Conservation (phyloP, 2,329 filamentous ascomycete genomes). For the Furcasterigmium sp. region DNA sequence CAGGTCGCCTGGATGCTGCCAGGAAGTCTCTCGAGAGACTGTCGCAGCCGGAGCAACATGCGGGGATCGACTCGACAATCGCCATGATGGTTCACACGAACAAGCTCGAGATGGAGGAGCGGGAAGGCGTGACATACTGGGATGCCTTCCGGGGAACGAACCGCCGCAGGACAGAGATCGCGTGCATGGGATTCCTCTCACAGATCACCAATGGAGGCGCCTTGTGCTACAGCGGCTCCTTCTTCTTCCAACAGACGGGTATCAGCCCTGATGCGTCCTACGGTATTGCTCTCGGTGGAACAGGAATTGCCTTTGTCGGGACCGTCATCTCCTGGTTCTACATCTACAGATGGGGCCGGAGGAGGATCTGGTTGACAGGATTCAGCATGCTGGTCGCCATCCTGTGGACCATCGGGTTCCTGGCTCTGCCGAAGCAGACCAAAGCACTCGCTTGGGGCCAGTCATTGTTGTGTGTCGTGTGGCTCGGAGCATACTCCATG, state of each 20-base stretch:
- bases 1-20: constrained; percentile 23
- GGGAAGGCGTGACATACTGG: constrained; percentile 30
- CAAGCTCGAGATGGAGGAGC: constrained; percentile 37
- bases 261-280: constrained; percentile 30
- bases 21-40: constrained; percentile 25
- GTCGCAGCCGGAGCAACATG: constrained; percentile 20
- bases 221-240: constrained; percentile 35
- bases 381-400: constrained; percentile 29
- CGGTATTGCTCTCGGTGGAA: constrained; percentile 34
- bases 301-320: constrained; percentile 36
- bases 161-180: constrained; percentile 39
- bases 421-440: constrained; percentile 30
- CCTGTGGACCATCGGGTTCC: constrained; percentile 36
- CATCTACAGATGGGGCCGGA: constrained; percentile 34
- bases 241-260: constrained; percentile 37
- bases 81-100: constrained; percentile 39
- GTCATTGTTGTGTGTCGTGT: constrained; percentile 35
- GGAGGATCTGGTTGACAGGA: constrained; percentile 35
- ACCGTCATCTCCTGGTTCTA: constrained; percentile 37
- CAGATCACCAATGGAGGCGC: constrained; percentile 36
- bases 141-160: constrained; percentile 45
- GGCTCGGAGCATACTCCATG: constrained; percentile 37
- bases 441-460: constrained; percentile 31
- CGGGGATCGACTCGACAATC: constrained; percentile 29
- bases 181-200: constrained; percentile 31